Conservation (phyloP, 805 yeast species). For the Candida gorgasii region DNA sequence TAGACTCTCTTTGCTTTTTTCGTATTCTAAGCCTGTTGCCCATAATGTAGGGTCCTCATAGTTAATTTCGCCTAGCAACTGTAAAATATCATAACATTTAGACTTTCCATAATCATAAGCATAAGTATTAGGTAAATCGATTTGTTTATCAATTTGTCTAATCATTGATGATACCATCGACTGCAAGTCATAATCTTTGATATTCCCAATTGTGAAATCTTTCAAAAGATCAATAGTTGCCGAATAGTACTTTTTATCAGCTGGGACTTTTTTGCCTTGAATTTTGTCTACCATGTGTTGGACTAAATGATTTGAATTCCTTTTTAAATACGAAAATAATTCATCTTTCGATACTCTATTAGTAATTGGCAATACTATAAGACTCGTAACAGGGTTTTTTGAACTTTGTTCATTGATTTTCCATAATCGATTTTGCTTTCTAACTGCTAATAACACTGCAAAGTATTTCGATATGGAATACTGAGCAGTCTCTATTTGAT, state of each 20-base stretch:
- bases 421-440: slow-evolving; percentile 53
- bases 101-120: slow-evolving; percentile 51
- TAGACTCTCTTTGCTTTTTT: slow-evolving; percentile 4
- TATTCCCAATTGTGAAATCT: slow-evolving; percentile 57
- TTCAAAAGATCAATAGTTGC: slow-evolving; percentile 49
- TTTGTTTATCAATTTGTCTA: slow-evolving; percentile 14
- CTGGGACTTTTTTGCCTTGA: slow-evolving; percentile 1
- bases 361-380: slow-evolving; percentile 32
- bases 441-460: slow-evolving; percentile 50
- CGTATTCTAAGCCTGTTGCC: slow-evolving; percentile 29
- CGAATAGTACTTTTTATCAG: slow-evolving; percentile 23
- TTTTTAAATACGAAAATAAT: slow-evolving; percentile 14
- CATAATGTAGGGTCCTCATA: slow-evolving; percentile 53
- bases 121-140: slow-evolving; percentile 4
- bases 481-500: not conserved
- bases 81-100: slow-evolving; percentile 50
- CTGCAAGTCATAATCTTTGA: slow-evolving; percentile 47
- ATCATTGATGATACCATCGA: slow-evolving; percentile 45
- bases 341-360: slow-evolving; percentile 18
- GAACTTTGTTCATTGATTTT: slow-evolving; percentile 26
- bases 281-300: slow-evolving; percentile 18
- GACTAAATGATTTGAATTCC: slow-evolving; percentile 15
- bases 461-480: slow-evolving; percentile 23
- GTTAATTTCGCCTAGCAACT: slow-evolving; percentile 25
- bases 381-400: slow-evolving; percentile 33